phyloP scores from a whole-genome alignment of 352 stramenopile species.

The Lagenidium giganteum region DNA sequence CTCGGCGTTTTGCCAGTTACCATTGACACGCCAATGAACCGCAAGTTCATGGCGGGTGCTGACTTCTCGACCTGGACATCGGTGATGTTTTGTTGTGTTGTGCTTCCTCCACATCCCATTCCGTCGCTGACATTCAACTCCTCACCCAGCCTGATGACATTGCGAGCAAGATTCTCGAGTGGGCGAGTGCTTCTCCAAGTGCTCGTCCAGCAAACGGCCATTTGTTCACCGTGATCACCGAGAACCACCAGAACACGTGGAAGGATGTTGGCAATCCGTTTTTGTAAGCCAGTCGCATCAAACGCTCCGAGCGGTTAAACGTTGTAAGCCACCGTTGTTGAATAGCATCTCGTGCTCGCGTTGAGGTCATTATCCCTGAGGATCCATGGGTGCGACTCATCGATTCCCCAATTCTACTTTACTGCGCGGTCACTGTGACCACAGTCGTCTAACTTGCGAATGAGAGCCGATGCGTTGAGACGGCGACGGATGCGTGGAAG shows the following conservation, averaged over 20 bases:
- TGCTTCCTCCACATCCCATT: too few species aligned
- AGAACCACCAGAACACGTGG: conserved; percentile 56
- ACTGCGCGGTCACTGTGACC: too few species aligned
- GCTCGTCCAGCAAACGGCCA: conserved; percentile 55
- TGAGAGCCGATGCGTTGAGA: too few species aligned
- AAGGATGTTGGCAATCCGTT: conserved; percentile 68
- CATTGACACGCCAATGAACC: conserved; percentile 88
- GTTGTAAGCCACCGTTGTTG: too few species aligned
- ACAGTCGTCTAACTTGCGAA: too few species aligned
- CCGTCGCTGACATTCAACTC: conserved; percentile 1
- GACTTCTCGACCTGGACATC: conserved; percentile 84
- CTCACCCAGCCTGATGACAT: conserved; percentile 50
- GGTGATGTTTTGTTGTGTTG: too few species aligned
- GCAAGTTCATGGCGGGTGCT: conserved; percentile 80
- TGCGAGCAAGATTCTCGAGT: conserved; percentile 72
- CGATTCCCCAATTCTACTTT: too few species aligned
- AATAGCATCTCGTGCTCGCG: too few species aligned
- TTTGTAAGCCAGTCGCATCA: conserved; percentile 19
- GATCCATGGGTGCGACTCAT: too few species aligned
- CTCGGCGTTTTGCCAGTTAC: conserved; percentile 70
- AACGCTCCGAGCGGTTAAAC: background rate
- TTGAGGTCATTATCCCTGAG: too few species aligned
- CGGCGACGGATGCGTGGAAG: too few species aligned
- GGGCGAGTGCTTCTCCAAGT: conserved; percentile 30
- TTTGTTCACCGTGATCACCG: conserved; percentile 62